Evolutionary conservation across 1,284 basidiomycete species (phyloP), one percentile per base, ranked within the genome.

Genomic region (Irpex lacteus): DNA sequence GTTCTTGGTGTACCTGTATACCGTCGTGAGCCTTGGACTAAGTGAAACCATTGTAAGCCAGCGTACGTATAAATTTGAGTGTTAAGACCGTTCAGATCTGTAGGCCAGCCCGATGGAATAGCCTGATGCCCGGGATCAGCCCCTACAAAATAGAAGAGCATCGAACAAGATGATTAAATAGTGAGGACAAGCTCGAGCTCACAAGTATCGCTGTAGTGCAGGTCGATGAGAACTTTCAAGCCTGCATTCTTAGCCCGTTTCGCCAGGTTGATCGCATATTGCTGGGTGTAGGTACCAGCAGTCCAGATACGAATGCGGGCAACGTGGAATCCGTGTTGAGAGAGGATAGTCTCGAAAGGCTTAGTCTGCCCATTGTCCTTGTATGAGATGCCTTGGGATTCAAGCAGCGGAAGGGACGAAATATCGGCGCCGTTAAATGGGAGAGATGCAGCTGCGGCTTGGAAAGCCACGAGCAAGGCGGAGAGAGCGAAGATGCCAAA

Each of bases 191-290:
- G 18, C 7, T 8, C 13, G 8, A 38, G 69, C 78, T 63, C 69
- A 85, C 85, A 87, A 3, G 84, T 88, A 70, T 89, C 87, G 69
- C 85, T 87, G 71, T 83, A 88, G 69, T 89, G 86, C 57, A 88
- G 70, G 68, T 88, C 85, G 6, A 89, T 76, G 44, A 82, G 72
- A 8, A 89, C 71, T n/a, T 77, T 77, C 83, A 88, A 81, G 18
- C 86, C 84, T 18, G 83, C 83, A 13, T 81, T 83, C 62, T 79
- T 80, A 47, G 85, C 82, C 13, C 86, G 77, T 72, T 85, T 86
- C 3, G 82, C 86, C 54, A 88, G 72, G 0, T 77, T 76, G n/a
- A 89, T 75, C 0, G 79, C 85, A 68, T 86, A 86, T 54, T 71
- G 75, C 60, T 86, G 73, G 67, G 81, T 82, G 69, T 88, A 89